Conservation (phyloP, 2,329 filamentous ascomycete genomes). For the Sporothrix dimorphospora region DNA sequence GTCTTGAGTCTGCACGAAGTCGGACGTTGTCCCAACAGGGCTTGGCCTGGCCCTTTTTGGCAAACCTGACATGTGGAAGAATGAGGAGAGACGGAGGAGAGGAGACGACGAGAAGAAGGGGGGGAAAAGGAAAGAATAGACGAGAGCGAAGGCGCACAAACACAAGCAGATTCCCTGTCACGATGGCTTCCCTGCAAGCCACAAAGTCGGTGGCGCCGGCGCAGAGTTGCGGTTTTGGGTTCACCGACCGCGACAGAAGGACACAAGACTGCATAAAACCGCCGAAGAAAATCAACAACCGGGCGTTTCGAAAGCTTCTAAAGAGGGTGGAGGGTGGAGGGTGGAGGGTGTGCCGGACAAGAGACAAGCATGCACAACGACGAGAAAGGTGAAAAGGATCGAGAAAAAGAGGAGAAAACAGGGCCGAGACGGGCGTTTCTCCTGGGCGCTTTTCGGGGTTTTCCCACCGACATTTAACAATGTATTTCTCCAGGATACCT, state of each 20-base stretch:
- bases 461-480: not conserved
- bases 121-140: not conserved
- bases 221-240: slow-evolving; percentile 3
- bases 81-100: too few species aligned
- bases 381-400: not conserved
- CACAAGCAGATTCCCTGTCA: not conserved
- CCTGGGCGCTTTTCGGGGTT: not conserved
- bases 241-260: not conserved
- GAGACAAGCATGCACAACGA: not conserved
- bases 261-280: not conserved
- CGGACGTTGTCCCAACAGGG: too few species aligned
- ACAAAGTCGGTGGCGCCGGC: slow-evolving; percentile 11
- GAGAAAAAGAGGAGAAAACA: not conserved
- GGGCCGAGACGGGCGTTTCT: slow-evolving; percentile 6
- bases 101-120: not conserved
- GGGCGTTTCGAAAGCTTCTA: not conserved
- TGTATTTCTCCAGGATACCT: too few species aligned
- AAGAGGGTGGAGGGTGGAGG: too few species aligned
- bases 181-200: not conserved
- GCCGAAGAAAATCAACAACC: not conserved
- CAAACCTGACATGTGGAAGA: too few species aligned
- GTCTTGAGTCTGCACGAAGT: too few species aligned
- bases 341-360: not conserved
- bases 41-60: not conserved
- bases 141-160: not conserved